Conservation (phyloP, 1,139 yeast genomes). For the Meyerozyma athensensis region DNA sequence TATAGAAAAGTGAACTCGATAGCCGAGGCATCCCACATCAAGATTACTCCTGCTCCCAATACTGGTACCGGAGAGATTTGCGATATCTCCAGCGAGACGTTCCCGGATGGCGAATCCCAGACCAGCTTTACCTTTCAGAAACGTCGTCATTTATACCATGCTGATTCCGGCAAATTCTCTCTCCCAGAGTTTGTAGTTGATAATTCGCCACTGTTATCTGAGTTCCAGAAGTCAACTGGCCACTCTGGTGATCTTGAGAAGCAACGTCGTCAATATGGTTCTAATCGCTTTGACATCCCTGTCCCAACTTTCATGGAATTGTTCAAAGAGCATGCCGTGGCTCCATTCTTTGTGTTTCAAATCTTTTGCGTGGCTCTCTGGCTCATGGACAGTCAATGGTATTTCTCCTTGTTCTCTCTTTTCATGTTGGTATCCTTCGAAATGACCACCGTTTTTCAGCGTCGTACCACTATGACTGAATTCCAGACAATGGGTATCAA, state of each 20-base stretch:
- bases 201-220: slow-evolving; percentile 51
- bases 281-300: slow-evolving; percentile 88
- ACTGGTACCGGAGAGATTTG: slow-evolving; percentile 84
- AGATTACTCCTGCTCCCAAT: slow-evolving; percentile 79
- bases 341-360: slow-evolving; percentile 96
- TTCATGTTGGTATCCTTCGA: slow-evolving; percentile 93
- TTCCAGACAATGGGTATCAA: slow-evolving; percentile 97
- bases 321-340: slow-evolving; percentile 96
- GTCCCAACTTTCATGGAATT: slow-evolving; percentile 86
- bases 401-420: slow-evolving; percentile 83
- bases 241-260: slow-evolving; percentile 55
- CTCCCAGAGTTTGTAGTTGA: slow-evolving; percentile 84
- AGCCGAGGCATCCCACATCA: slow-evolving; percentile 62
- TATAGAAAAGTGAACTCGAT: slow-evolving; percentile 50
- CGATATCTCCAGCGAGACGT: slow-evolving; percentile 51
- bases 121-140: slow-evolving; percentile 83
- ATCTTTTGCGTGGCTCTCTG: slow-evolving; percentile 92
- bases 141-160: slow-evolving; percentile 76
- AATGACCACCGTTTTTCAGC: slow-evolving; percentile 90
- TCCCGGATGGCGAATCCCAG: slow-evolving; percentile 58
- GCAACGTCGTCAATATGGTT: slow-evolving; percentile 64
- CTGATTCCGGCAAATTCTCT: slow-evolving; percentile 50
- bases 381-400: slow-evolving; percentile 98
- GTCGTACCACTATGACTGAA: slow-evolving; percentile 90
- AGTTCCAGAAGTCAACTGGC: slow-evolving; percentile 62